Base-by-base conservation (phyloP, 345 rosid genomes). In the Eucalyptus sp. region DNA sequence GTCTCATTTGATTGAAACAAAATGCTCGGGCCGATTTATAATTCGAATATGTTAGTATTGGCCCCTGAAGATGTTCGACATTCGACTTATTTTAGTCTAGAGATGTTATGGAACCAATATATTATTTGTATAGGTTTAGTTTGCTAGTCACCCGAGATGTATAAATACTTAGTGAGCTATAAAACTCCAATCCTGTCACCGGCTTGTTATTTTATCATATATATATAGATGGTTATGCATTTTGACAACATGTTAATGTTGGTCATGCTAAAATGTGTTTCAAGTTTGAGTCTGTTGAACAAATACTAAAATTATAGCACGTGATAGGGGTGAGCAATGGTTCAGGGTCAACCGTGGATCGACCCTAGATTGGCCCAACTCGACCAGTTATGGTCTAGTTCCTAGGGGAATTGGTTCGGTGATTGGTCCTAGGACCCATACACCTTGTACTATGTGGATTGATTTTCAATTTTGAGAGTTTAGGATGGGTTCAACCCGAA, bases 361-460 rank as follows among this genome's bases (percentile, higher is more conserved):
- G 24, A 18, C 56, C 56, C 2, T 52, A 17, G 4, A 52, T 52
- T 52, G 24, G 56, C 56, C 24, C 2, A 52, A 52, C 24, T 0
- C 10, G 10, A 52, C 24, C 1, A 52, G 2, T 52, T 52, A 1
- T 52, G 4, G 56, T 52, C 2, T 52, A 0, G 56, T 52, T 52
- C 1, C 2, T 2, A 7, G 10, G 56, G 9, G 24, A 52, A 52
- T 52, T 52, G 56, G 4, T 24, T 52, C 66, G 9, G 56, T 52
- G 10, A 52, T 52, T 52, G 24, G 22, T 18, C 24, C 1, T 52
- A 52, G 9, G 9, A 52, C 56, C 56, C 56, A 52, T 52, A 52
- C 24, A 18, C 4, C 24, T 1, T 52, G 4, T 52, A 17, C 4
- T 1, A 2, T 3, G 1, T 52, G 24, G 56, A 52, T 52, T 52